phyloP scores from a whole-genome alignment of 148 eudicot species.

The Fagopyrum tataricum region DNA sequence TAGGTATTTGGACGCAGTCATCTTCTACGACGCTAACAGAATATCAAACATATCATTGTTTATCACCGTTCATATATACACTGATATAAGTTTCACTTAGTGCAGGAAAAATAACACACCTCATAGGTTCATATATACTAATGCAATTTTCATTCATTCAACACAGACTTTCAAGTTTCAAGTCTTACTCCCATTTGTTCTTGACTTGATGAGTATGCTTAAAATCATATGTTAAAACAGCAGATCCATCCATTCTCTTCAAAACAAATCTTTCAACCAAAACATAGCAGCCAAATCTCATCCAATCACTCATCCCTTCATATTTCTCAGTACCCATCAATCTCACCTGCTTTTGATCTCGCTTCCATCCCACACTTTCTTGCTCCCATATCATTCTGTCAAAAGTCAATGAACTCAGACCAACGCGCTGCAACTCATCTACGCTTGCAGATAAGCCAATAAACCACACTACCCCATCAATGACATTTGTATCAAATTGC shows the following conservation, averaged over 20 bases:
- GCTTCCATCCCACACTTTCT: conserved; percentile 49
- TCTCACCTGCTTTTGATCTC: conserved; percentile 23
- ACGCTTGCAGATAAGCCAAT: no score
- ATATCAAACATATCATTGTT: not conserved
- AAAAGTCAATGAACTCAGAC: no score
- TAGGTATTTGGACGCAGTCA: not conserved
- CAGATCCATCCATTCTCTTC: no score
- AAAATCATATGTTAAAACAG: no score
- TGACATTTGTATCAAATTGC: no score
- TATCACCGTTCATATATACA: not conserved
- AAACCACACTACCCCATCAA: no score
- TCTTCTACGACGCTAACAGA: not conserved
- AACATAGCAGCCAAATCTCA: conserved; percentile 45
- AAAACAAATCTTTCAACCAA: conserved; percentile 59
- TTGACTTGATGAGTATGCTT: conserved; percentile 43
- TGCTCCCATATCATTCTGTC: no score
- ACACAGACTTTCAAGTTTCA: conserved; percentile 8
- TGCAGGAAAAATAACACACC: not conserved
- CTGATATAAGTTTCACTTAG: not conserved
- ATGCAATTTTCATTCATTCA: not conserved
- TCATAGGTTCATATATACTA: no score
- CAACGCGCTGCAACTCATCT: no score
- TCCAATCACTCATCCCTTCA: conserved; percentile 39
- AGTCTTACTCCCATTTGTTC: conserved; percentile 57
- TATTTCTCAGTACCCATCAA: conserved; percentile 38